These are phyloP conservation scores for Arabidopsis arenosa DNA, from an alignment of 345 rosid genomes.

Conservation along the genomic window DNA sequence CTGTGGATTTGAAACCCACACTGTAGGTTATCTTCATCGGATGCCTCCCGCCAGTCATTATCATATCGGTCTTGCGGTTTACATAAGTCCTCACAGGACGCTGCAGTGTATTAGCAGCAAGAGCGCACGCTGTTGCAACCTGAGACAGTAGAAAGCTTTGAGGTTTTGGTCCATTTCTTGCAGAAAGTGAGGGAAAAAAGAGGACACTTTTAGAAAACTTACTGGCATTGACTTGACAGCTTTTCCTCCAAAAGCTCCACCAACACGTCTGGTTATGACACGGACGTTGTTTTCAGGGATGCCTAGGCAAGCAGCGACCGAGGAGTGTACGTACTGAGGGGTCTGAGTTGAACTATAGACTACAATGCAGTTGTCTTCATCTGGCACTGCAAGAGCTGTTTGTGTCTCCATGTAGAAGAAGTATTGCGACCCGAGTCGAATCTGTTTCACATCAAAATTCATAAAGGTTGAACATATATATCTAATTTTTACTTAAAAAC, in stretches of 20 bases:
- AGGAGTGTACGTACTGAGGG: conserved; percentile 62
- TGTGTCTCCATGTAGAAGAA: conserved; percentile 91
- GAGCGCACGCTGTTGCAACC: conserved; percentile 88
- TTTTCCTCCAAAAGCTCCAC: conserved; percentile 96
- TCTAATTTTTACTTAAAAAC: not conserved
- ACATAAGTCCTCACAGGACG: conserved; percentile 77
- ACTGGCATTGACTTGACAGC: conserved; percentile 71
- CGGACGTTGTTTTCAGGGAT: conserved; percentile 82
- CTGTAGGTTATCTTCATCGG: conserved; percentile 87
- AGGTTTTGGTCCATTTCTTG: not conserved
- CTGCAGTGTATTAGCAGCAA: conserved; percentile 73
- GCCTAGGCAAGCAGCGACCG: conserved; percentile 75
- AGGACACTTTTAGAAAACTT: conserved; percentile 40
- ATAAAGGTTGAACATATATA: not conserved
- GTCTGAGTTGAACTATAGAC: conserved; percentile 75
- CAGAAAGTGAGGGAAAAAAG: not conserved
- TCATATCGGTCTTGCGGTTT: conserved; percentile 83
- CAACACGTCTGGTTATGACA: conserved; percentile 83
- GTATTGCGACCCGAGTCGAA: conserved; percentile 79
- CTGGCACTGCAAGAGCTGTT: conserved; percentile 88
- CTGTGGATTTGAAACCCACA: conserved; percentile 82
- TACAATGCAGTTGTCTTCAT: conserved; percentile 83
- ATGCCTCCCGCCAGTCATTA: conserved; percentile 93
- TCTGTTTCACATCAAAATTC: conserved; percentile 47
- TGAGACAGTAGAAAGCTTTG: conserved; percentile 32